Evolutionary conservation across 345 rosid genomes (phyloP), one percentile per base, ranked within the genome.

Genomic region (Hibiscus syriacus): DNA sequence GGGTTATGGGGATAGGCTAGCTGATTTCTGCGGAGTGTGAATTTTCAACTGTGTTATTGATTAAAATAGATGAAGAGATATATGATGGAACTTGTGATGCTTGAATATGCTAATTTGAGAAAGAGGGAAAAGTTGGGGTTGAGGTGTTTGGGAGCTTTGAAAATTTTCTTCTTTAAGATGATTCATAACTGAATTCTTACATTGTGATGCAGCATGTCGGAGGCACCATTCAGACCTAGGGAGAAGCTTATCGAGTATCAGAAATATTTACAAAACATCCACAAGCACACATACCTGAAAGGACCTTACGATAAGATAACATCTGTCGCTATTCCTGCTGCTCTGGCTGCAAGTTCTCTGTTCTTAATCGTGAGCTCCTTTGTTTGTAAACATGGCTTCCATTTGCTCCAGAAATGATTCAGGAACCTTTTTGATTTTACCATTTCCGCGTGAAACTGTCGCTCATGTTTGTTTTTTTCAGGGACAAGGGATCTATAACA

Each of bases 171-270:
- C 59, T 45, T 10, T 20, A 3, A 29, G 23, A 32, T 8, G 23
- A 41, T 54, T 3, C 45, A 53, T 43, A 70, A 55, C 6, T 29
- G 55, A 23, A 23, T 39, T 20, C 46, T 30, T 60, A 68, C 11
- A 41, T 19, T 38, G 32, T 7, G 29, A 36, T 3, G 61, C 81
- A 85, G 85, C 78, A 85, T 84, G 97, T 67, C 89, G 0, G 91
- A 83, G 75, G 2, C 78, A 64, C 98, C 97, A n/a, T 93, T 90
- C 71, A 81, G 92, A 68, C 92, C 96, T 36, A 68, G 94, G 57
- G 98, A 88, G 86, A 83, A 82, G 87, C 87, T 93, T 71, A 3
- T 88, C 13, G 92, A 88, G 88, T 80, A 81, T 80, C 98, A 93
- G 77, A 90, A 73, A 73, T 72, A 67, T 72, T 93, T 85, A 69